These are phyloP conservation scores for Hansfordia pulvinata DNA, from an alignment of 2,329 filamentous ascomycete genomes.

Conservation along the genomic window DNA sequence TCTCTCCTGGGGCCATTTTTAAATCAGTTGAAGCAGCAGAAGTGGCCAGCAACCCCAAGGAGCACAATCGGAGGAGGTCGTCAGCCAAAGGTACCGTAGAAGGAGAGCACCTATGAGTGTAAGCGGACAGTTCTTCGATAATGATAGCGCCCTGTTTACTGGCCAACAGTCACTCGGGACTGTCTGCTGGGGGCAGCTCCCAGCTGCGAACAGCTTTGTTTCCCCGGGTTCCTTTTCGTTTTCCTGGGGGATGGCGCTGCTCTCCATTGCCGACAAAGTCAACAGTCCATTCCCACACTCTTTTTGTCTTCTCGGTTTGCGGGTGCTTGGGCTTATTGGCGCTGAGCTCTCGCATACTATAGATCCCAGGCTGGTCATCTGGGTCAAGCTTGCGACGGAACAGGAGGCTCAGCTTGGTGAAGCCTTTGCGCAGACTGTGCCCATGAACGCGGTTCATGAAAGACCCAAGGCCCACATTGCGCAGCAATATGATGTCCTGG, in stretches of 20 bases:
- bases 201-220: constrained; percentile 14
- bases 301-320: constrained; percentile 48
- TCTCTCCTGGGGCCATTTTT: no score
- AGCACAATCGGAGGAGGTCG: no score
- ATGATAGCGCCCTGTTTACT: constrained; percentile 7
- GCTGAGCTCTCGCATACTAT: constrained; percentile 35
- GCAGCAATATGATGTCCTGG: constrained; percentile 67
- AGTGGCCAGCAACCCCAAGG: no score
- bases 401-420: constrained; percentile 57
- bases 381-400: constrained; percentile 39
- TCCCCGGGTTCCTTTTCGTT: constrained; percentile 12
- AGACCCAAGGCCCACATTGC: constrained; percentile 64
- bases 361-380: constrained; percentile 40
- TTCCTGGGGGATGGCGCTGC: constrained; percentile 9
- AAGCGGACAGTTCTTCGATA: not conserved
- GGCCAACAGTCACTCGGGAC: no score
- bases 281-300: constrained; percentile 63
- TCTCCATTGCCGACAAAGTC: constrained; percentile 44
- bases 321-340: constrained; percentile 22
- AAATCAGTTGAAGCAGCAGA: no score
- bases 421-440: constrained; percentile 59
- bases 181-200: constrained; percentile 18
- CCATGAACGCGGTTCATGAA: constrained; percentile 74
- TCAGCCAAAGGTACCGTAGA: no score
- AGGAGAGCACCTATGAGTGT: not conserved